Evolutionary conservation across 768 basidiomycete genomes (phyloP).

Genomic region (Scleroderma citrinum): DNA sequence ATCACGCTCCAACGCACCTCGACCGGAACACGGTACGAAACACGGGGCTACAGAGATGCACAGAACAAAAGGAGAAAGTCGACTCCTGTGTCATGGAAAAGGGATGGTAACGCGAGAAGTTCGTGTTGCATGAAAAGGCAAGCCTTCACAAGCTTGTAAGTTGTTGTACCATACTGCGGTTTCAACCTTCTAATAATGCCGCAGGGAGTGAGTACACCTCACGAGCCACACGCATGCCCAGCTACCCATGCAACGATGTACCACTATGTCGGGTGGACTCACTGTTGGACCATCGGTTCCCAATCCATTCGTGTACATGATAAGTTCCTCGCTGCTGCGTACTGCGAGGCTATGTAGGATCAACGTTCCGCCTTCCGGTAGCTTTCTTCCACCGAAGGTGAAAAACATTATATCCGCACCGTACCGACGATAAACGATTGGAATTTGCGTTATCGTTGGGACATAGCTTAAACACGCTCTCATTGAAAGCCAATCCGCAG

Average conservation of each 20-base stretch:
- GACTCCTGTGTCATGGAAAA: not conserved
- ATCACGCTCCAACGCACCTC: not conserved
- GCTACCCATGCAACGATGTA: not conserved
- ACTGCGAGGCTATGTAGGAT: too few relatives aligned
- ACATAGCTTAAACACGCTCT: too few relatives aligned
- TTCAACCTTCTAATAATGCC: not conserved
- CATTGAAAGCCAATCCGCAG: slow-evolving; percentile 2
- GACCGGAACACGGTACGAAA: slow-evolving; percentile 1
- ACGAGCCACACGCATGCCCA: not conserved
- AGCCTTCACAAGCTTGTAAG: not conserved
- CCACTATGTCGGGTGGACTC: too few relatives aligned
- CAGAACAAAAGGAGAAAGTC: not conserved
- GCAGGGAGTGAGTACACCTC: not conserved
- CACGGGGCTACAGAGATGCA: not conserved
- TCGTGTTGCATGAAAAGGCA: not conserved
- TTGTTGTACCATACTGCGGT: not conserved
- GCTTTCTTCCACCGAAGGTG: too few relatives aligned
- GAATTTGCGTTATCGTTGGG: not conserved
- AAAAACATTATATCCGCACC: too few relatives aligned
- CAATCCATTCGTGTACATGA: too few relatives aligned
- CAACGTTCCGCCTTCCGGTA: too few relatives aligned
- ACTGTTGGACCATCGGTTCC: too few relatives aligned
- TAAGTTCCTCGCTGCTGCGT: not conserved
- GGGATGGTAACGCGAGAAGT: not conserved
- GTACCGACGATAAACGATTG: not conserved